phyloP scores from a whole-genome alignment of 805 yeast genomes.

The Starmera caribaea region DNA sequence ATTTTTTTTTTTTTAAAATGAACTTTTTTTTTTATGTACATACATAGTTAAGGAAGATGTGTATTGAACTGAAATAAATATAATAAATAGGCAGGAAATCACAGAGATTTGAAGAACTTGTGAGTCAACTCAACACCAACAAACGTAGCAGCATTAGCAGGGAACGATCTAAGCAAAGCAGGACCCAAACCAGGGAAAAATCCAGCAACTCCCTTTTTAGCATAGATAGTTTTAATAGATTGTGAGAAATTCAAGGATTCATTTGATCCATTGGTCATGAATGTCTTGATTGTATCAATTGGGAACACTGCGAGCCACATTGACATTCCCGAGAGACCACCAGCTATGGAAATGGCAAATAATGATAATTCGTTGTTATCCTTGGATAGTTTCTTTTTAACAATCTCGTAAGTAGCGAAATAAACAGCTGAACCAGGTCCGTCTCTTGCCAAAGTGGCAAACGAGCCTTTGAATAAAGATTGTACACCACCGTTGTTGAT shows the following conservation, averaged over 20 bases:
- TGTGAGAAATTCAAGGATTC: conserved; percentile 43
- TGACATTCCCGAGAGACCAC: conserved; percentile 92
- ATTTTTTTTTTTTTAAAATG: too few species aligned
- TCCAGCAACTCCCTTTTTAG: conserved; percentile 74
- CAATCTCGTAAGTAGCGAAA: conserved; percentile 86
- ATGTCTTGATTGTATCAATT: conserved; percentile 78
- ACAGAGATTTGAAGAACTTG: conserved; percentile 20
- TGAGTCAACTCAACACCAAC: conserved; percentile 85
- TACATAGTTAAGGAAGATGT: too few species aligned
- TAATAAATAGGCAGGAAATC: neutral
- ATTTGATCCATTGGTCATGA: conserved; percentile 25
- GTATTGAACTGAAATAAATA: neutral
- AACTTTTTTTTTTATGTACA: neutral
- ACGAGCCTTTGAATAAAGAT: conserved; percentile 85
- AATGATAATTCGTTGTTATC: conserved; percentile 52
- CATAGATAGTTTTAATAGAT: conserved; percentile 62
- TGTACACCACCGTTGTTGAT: conserved; percentile 72
- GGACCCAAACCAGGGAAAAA: conserved; percentile 98
- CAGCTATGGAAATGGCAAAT: conserved; percentile 74
- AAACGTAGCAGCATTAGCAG: conserved; percentile 98
- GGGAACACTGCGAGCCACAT: conserved; percentile 98
- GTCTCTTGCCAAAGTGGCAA: conserved; percentile 89
- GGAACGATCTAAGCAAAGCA: conserved; percentile 88
- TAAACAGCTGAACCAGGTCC: conserved; percentile 96
- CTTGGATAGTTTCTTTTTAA: conserved; percentile 53